A percentile compares a stretch with the other conserved stretches of the same genome.
These are phyloP conservation scores for Exophiala aquamarina DNA, from an alignment of 2,329 filamentous ascomycete species.

Conservation along the genomic window DNA sequence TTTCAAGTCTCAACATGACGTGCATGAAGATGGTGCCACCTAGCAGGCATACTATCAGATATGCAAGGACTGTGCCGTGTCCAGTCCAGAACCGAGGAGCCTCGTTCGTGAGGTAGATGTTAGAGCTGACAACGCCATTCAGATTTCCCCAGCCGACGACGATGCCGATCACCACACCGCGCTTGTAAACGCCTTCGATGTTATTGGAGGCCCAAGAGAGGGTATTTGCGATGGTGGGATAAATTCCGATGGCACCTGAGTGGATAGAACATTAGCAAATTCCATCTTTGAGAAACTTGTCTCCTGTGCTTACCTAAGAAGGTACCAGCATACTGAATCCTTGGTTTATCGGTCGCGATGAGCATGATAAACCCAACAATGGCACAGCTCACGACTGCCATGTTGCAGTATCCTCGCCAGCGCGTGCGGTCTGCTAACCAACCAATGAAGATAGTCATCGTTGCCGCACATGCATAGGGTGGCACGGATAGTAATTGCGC, in stretches of 20 bases:
- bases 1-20: conserved; percentile 20
- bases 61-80: conserved; percentile 72
- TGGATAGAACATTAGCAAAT: no score
- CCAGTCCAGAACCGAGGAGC: conserved; percentile 68
- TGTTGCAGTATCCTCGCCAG: conserved; percentile 71
- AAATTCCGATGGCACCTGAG: conserved; percentile 80
- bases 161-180: conserved; percentile 80
- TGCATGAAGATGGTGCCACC: conserved; percentile 48
- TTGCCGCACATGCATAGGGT: conserved; percentile 62
- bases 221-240: conserved; percentile 81
- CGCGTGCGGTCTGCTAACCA: conserved; percentile 59
- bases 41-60: conserved; percentile 67
- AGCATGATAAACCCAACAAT: conserved; percentile 79
- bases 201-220: conserved; percentile 91
- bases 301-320: no score
- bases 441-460: conserved; percentile 51
- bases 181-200: conserved; percentile 82
- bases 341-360: conserved; percentile 41
- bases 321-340: conserved; percentile 50
- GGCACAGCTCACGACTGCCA: conserved; percentile 67
- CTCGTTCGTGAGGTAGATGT: conserved; percentile 66
- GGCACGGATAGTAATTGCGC: conserved; percentile 68
- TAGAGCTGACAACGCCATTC: conserved; percentile 74
- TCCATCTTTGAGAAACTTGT: no score
- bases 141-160: conserved; percentile 93